phyloP scores from a whole-genome alignment of 2,329 filamentous ascomycete species.

The Aschersonia sp. region DNA sequence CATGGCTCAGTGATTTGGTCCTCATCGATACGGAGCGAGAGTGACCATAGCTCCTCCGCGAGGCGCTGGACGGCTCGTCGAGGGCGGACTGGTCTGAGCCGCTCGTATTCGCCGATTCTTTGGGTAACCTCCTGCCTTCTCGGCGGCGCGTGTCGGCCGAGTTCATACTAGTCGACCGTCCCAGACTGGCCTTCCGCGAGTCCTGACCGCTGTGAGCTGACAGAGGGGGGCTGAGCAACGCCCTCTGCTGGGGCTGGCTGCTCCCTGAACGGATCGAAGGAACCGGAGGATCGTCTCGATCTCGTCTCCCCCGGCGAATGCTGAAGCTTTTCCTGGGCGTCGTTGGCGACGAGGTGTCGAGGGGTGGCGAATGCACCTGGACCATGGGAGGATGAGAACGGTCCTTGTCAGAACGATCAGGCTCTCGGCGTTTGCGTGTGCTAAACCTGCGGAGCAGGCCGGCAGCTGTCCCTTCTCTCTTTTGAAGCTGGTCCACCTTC shows the following conservation, averaged over 20 bases:
- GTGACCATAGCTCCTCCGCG: slow-evolving; percentile 34
- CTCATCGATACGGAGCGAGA: slow-evolving; percentile 52
- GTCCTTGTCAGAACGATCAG: slow-evolving; percentile 45
- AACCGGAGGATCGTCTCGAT: slow-evolving; percentile 34
- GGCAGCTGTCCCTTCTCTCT: slow-evolving; percentile 78
- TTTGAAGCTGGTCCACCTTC: slow-evolving; percentile 45
- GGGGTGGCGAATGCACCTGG: slow-evolving; percentile 62
- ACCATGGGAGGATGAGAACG: slow-evolving; percentile 59
- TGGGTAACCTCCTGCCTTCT: slow-evolving; percentile 28
- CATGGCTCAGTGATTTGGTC: slow-evolving; percentile 80
- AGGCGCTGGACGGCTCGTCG: slow-evolving; percentile 35
- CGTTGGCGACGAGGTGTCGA: slow-evolving; percentile 21
- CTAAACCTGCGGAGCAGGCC: slow-evolving; percentile 82
- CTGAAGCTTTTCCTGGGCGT: slow-evolving; percentile 79
- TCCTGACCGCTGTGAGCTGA: slow-evolving; percentile 41
- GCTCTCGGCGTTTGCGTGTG: slow-evolving; percentile 64
- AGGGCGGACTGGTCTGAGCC: slow-evolving; percentile 62
- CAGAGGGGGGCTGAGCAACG: slow-evolving; percentile 61
- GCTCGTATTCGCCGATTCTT: slow-evolving; percentile 60
- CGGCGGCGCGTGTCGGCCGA: slow-evolving; percentile 68
- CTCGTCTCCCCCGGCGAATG: slow-evolving; percentile 47
- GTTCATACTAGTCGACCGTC: slow-evolving; percentile 83
- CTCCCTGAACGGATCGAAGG: slow-evolving; percentile 38
- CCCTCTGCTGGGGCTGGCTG: slow-evolving; percentile 60
- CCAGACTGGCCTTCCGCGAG: slow-evolving; percentile 52